These are phyloP conservation scores for Cystobasidium pallidum DNA, from an alignment of 1,284 basidiomycete species.

Conservation along the genomic window DNA sequence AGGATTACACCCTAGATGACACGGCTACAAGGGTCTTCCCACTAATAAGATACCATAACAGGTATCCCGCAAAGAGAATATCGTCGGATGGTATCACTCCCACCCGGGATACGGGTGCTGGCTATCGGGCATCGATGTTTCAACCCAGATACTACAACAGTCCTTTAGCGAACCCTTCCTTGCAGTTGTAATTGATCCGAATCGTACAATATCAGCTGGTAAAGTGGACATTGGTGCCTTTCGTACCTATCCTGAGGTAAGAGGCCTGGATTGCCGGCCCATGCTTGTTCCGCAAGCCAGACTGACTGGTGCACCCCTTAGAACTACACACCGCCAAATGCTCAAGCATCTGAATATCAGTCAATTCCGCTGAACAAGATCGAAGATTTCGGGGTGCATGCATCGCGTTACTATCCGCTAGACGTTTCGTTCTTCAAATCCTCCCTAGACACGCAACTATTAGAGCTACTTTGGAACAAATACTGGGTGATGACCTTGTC, in stretches of 20 bases:
- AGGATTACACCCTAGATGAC: slow-evolving; percentile 2
- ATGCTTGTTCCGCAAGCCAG: too few species aligned
- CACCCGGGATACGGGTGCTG: slow-evolving; percentile 97
- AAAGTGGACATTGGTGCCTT: slow-evolving; percentile 99
- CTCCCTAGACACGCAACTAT: slow-evolving; percentile 77
- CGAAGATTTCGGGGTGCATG: slow-evolving; percentile 97
- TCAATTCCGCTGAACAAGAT: slow-evolving; percentile 92
- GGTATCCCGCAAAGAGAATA: slow-evolving; percentile 81
- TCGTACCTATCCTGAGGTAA: slow-evolving; percentile 84
- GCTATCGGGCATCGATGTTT: slow-evolving; percentile 94
- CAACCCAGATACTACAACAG: slow-evolving; percentile 93
- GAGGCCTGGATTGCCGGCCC: too few species aligned
- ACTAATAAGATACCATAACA: slow-evolving; percentile 54
- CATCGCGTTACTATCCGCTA: slow-evolving; percentile 92
- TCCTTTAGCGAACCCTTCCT: slow-evolving; percentile 94
- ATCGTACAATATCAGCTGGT: slow-evolving; percentile 94
- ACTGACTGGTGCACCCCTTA: slow-evolving; percentile 45
- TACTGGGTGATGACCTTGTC: slow-evolving; percentile 98
- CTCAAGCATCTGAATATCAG: slow-evolving; percentile 78
- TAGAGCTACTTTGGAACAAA: slow-evolving; percentile 95
- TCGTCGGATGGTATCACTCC: slow-evolving; percentile 99
- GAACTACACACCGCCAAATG: slow-evolving; percentile 76
- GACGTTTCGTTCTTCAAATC: slow-evolving; percentile 95
- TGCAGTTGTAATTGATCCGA: slow-evolving; percentile 96
- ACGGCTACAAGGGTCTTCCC: neutral